A percentile compares a stretch with the other conserved stretches of the same genome.
These are phyloP conservation scores for Cyclaneusma minus DNA, from an alignment of 2,329 filamentous ascomycete genomes.

Conservation along the genomic window DNA sequence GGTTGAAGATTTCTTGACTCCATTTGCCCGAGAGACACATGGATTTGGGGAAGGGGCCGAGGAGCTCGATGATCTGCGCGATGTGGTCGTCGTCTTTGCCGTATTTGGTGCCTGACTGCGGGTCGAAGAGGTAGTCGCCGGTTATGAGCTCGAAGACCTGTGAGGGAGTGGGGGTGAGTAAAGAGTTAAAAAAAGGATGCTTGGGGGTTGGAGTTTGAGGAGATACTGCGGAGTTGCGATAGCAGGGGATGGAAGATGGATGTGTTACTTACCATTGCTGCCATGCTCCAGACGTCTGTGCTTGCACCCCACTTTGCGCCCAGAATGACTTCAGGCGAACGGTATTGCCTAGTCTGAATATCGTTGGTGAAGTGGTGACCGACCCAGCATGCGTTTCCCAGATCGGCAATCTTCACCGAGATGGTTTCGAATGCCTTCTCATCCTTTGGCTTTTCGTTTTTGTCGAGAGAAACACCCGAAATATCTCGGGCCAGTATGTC, in stretches of 20 bases:
- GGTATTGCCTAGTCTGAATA: slow-evolving; percentile 94
- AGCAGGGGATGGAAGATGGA: slow-evolving; percentile 1
- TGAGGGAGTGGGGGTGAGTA: slow-evolving; percentile 1
- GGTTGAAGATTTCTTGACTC: slow-evolving; percentile 97
- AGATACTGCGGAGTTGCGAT: too few species aligned
- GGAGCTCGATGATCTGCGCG: slow-evolving; percentile 92
- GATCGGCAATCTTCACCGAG: slow-evolving; percentile 95
- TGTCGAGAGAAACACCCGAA: slow-evolving; percentile 86
- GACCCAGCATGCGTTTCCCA: slow-evolving; percentile 97
- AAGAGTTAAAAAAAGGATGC: background rate
- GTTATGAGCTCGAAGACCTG: slow-evolving; percentile 96
- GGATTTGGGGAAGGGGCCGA: slow-evolving; percentile 85
- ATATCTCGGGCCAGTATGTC: slow-evolving; percentile 87
- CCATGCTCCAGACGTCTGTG: slow-evolving; percentile 99
- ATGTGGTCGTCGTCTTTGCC: slow-evolving; percentile 99
- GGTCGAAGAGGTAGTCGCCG: slow-evolving; percentile 95
- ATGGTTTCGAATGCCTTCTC: slow-evolving; percentile 40
- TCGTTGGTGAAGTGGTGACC: slow-evolving; percentile 99
- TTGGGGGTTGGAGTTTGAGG: too few species aligned
- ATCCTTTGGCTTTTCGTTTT: slow-evolving; percentile 52
- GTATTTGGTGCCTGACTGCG: slow-evolving; percentile 96
- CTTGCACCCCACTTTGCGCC: slow-evolving; percentile 98
- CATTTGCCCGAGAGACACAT: slow-evolving; percentile 88
- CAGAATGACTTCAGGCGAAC: slow-evolving; percentile 91
- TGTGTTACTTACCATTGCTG: slow-evolving; percentile 65